These are phyloP conservation scores for Gastrolobium villosum DNA, from an alignment of 306 rosid species.

Conservation along the genomic window DNA sequence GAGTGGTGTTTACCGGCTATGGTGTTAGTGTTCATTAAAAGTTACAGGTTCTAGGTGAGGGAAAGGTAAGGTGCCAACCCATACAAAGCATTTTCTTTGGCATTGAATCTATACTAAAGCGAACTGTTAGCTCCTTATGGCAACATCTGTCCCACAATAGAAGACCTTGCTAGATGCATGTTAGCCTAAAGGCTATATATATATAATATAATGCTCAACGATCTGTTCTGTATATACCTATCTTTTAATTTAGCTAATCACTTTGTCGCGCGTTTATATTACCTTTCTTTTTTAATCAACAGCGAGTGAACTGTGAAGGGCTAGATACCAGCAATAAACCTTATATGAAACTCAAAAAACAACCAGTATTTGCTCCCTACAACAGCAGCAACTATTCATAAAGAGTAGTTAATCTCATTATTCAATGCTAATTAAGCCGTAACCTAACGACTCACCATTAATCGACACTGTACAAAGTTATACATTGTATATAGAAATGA, in stretches of 20 bases:
- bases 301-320: slow-evolving; percentile 20
- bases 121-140: neutral
- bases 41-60: neutral
- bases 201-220: neutral
- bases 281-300: slow-evolving; percentile 5
- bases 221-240: neutral
- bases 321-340: slow-evolving; percentile 44
- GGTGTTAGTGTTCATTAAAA: neutral
- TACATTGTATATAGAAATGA: neutral
- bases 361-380: slow-evolving; percentile 51
- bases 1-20: neutral
- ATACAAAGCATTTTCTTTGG: slow-evolving; percentile 36
- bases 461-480: slow-evolving; percentile 11
- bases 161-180: neutral
- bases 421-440: slow-evolving; percentile 40
- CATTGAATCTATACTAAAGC: neutral
- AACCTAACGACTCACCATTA: slow-evolving; percentile 34
- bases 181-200: neutral
- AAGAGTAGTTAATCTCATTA: slow-evolving; percentile 4
- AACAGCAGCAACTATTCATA: slow-evolving; percentile 42
- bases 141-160: slow-evolving; percentile 4
- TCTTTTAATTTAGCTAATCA: neutral
- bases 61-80: slow-evolving; percentile 32
- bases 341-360: neutral
- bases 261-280: neutral